Conservation (phyloP, 495 filamentous ascomycete genomes). For the Amniculicola lignicola region DNA sequence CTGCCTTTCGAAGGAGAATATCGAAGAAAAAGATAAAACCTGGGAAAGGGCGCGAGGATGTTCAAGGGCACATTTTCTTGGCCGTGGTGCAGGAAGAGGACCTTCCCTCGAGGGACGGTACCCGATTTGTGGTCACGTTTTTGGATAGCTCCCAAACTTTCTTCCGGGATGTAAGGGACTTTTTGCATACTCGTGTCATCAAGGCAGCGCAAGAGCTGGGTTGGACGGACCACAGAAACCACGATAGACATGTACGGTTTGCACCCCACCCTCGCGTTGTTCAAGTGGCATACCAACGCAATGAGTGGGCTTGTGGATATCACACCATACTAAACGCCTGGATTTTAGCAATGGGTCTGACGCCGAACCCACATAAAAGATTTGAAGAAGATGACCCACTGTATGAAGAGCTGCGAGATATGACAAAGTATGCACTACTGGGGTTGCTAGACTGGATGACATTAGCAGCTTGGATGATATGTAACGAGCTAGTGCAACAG, state of each 20-base stretch:
- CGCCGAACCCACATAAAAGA: background rate
- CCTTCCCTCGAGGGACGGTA: background rate
- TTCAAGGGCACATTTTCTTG: conserved; percentile 1
- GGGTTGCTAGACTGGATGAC: conserved; percentile 17
- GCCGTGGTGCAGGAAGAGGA: conserved; percentile 9
- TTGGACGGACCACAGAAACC: conserved; percentile 4
- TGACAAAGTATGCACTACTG: background rate
- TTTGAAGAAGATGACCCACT: background rate
- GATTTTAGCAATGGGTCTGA: conserved; percentile 21
- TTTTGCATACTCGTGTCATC: background rate
- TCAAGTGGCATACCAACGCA: background rate
- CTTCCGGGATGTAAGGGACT: background rate
- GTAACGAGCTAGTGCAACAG: conserved; percentile 2
- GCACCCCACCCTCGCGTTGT: background rate
- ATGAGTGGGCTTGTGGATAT: conserved; percentile 7
- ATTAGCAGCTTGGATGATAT: conserved; percentile 8
- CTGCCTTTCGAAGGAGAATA: too few species aligned
- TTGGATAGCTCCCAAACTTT: background rate
- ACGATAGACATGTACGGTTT: background rate
- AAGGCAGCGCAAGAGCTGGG: background rate
- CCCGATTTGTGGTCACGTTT: background rate
- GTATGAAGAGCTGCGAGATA: background rate
- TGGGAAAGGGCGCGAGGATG: background rate
- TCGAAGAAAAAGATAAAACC: too few species aligned
- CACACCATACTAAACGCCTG: conserved; percentile 23